A percentile compares a stretch with the other conserved stretches of the same genome.
Conservation (phyloP, 2,329 filamentous ascomycete genomes). For the Colletotrichum gigasporum region DNA sequence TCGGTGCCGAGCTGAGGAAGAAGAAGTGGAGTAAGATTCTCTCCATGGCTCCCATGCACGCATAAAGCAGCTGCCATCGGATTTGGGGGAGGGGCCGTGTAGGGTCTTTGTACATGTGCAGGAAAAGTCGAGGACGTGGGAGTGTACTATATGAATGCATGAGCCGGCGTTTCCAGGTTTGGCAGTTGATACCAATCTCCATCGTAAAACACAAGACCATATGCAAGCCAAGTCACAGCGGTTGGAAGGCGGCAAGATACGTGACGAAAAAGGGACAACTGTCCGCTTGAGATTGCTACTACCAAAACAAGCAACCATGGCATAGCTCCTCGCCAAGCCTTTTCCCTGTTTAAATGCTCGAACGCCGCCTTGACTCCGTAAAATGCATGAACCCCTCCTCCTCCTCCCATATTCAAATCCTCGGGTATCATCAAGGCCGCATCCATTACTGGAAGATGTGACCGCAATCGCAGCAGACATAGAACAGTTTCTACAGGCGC, state of each 20-base stretch:
- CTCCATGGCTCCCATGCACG: constrained; percentile 84
- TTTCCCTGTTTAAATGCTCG: not conserved
- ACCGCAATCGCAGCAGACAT: constrained; percentile 93
- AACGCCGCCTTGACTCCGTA: constrained; percentile 25
- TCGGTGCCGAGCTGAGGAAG: constrained; percentile 87
- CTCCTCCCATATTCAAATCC: constrained; percentile 1
- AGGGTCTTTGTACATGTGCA: constrained; percentile 23
- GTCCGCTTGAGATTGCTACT: not conserved
- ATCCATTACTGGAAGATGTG: constrained; percentile 76
- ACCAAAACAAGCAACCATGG: not conserved
- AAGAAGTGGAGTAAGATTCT: constrained; percentile 99
- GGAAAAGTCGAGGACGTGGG: not conserved
- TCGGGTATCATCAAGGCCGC: constrained; percentile 37
- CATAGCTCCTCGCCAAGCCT: constrained; percentile 9
- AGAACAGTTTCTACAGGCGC: constrained; percentile 79
- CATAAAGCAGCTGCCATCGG: constrained; percentile 41
- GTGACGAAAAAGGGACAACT: too few relatives aligned
- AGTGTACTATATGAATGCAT: constrained; percentile 30
- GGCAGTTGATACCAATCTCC: constrained; percentile 30
- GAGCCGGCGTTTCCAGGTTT: constrained; percentile 30
- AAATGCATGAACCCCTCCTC: constrained; percentile 10
- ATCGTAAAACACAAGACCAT: constrained; percentile 17
- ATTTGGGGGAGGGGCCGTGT: not conserved
- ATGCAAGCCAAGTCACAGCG: not conserved
- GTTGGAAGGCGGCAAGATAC: not conserved